Evolutionary conservation across 306 rosid species (phyloP), one percentile per base, ranked within the genome.

Genomic region (Begonia fuchsioides): DNA sequence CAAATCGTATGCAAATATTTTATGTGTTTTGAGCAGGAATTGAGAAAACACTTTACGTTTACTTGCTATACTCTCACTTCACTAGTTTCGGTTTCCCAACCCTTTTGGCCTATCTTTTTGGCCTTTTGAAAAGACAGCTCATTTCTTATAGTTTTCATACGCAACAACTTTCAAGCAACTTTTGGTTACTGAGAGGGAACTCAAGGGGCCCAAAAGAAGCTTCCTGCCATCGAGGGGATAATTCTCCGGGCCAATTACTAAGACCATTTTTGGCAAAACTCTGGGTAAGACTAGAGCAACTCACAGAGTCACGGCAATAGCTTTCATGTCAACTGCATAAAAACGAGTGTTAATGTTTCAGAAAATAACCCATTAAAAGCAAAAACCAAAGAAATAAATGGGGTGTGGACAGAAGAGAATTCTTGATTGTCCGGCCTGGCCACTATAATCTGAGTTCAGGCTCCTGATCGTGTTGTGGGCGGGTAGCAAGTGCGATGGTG

Each of bases 111-210:
- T 56, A 56, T 45, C 47, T 40, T 15, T 13, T 52, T 55, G 68
- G 66, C 59, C 59, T 64, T 38, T 58, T 43, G 44, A 66, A 45
- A 57, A 56, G 53, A 56, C 71, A 69, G 60, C 66, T 67, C 68
- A 64, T 59, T 71, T 60, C 67, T 38, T 59, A 52, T 43, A 68
- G 67, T 58, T 51, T 58, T 57, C 51, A 49, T 57, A 13, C 59
- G 38, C 38, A 43, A 47, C 49, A 69, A 26, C 43, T 62, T 65
- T 44, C 32, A 39, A 41, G 15, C 44, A 57, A 48, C 16, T 40
- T 56, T 45, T 56, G 51, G 45, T 56, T 40, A 15, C 35, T 45
- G 44, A 44, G 44, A 46, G 20, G 50, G 43, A 13, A 18, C 43
- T 54, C 13, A 38, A 54, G 19, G 43, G 35, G 26, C 20, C 32